phyloP scores from a whole-genome alignment of 495 filamentous ascomycete genomes.

The Gamarada debralockiae region DNA sequence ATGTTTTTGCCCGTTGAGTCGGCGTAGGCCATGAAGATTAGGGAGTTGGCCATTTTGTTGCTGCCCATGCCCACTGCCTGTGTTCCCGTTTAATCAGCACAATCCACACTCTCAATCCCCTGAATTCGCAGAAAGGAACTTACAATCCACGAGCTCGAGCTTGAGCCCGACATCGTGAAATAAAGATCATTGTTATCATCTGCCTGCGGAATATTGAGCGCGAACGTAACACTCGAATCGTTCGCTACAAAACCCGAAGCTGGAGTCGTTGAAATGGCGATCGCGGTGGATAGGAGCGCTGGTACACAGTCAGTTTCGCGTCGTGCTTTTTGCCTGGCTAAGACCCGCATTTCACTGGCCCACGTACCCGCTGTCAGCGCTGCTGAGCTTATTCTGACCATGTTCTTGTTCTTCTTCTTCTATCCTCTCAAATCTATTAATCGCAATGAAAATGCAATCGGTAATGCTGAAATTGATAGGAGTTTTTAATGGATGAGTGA shows the following conservation, averaged over 20 bases:
- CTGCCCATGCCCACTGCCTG: constrained; percentile 49
- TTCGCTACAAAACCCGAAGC: constrained; percentile 16
- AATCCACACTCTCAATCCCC: background rate
- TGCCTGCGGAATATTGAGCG: constrained; percentile 20
- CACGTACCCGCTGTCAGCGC: constrained; percentile 13
- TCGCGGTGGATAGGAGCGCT: constrained; percentile 10
- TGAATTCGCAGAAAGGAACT: background rate
- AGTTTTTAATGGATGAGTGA: no score
- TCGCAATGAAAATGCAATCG: no score
- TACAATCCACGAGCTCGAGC: constrained; percentile 20
- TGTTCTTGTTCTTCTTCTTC: background rate
- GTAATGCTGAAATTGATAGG: no score
- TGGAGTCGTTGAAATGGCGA: constrained; percentile 2
- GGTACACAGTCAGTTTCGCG: constrained; percentile 3
- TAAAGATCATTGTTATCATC: constrained; percentile 19
- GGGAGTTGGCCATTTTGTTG: constrained; percentile 42
- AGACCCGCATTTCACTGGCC: no score
- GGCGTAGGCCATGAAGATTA: constrained; percentile 50
- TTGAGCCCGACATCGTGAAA: constrained; percentile 15
- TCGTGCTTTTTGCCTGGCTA: background rate
- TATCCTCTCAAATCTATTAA: no score
- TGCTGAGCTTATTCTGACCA: constrained; percentile 10
- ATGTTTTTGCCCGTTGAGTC: constrained; percentile 39
- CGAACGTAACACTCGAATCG: constrained; percentile 19
- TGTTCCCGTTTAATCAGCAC: background rate